Evolutionary conservation across 345 rosid genomes (phyloP), one percentile per base, ranked within the genome.

Genomic region (Noccaea bulbosa): DNA sequence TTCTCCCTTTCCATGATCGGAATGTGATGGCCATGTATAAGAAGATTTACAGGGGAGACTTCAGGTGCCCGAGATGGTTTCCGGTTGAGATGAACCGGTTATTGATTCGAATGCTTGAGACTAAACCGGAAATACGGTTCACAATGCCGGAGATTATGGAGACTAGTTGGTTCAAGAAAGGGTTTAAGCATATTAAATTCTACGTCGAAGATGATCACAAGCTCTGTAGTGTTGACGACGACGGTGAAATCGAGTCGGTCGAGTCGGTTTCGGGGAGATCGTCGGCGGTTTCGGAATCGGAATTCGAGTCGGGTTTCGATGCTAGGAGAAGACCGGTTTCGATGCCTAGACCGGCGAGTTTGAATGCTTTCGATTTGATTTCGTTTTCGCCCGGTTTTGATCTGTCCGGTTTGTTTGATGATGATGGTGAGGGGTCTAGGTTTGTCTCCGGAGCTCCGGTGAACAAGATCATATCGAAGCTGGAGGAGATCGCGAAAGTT

Each of bases 1-100:
- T 77, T 50, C 77, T 93, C n/a, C 98, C 98, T 5, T 93, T 90
- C 69, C 88, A 93, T 38, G 97, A 87, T 51, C 89, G 83, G 5
- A 93, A 90, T 69, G 62, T 90, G 22, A 88, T 90, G 82, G 77
- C 75, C 0, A 87, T 93, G 93, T 93, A 87, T 10, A 93, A 80
- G 81, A 93, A 84, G 79, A 87, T 90, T 9, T 87, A 87, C 34
- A 76, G 67, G 48, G 86, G 93, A 7, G 92, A 90, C 3, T 93
- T 90, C 15, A 79, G 90, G 61, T 82, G 88, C 44, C 97, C 97
- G 0, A 76, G 87, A 48, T 86, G 93, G 88, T 84, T 93, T 60
- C 81, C 97, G 9, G 80, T 83, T 59, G 84, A 92, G 76, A 83
- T 88, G 1, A 74, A 54, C 53, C 83, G 72, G 71, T 78, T 93